Evolutionary conservation across 148 eudicot species (phyloP).

Genomic region (Dianthus caryophyllus): DNA sequence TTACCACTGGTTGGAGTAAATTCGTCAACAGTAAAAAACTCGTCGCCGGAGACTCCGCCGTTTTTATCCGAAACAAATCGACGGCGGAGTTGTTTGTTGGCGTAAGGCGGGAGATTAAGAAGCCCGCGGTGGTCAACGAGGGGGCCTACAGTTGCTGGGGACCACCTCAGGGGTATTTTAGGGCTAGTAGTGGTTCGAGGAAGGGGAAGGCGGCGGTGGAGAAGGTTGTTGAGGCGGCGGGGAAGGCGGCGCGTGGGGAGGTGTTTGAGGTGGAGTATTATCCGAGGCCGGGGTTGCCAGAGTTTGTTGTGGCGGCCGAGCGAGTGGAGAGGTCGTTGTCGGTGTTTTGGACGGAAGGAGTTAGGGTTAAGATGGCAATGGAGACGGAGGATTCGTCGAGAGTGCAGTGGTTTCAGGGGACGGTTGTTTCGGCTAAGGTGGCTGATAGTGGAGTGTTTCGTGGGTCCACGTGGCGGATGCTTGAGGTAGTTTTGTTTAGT

Average conservation of each 20-base stretch:
- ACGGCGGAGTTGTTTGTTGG: slow-evolving; percentile 48
- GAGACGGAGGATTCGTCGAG: slow-evolving; percentile 58
- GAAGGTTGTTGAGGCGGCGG: slow-evolving; percentile 42
- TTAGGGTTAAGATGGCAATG: slow-evolving; percentile 56
- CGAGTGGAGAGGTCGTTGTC: slow-evolving; percentile 38
- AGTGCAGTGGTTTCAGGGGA: slow-evolving; percentile 60
- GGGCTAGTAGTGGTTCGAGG: slow-evolving; percentile 10
- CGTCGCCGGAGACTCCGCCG: slow-evolving; percentile 64
- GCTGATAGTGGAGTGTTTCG: slow-evolving; percentile 37
- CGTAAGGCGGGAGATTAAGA: slow-evolving; percentile 38
- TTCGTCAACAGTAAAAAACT: slow-evolving; percentile 67
- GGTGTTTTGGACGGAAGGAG: slow-evolving; percentile 39
- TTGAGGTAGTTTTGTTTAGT: slow-evolving; percentile 42
- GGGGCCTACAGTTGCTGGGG: background rate
- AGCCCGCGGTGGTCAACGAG: slow-evolving; percentile 4
- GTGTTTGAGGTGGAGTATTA: slow-evolving; percentile 64
- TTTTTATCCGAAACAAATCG: slow-evolving; percentile 38
- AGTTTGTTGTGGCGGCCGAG: slow-evolving; percentile 70
- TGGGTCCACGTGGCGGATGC: slow-evolving; percentile 69
- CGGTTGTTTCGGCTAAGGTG: slow-evolving; percentile 24
- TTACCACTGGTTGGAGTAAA: slow-evolving; percentile 88
- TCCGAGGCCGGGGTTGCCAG: slow-evolving; percentile 49
- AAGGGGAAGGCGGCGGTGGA: slow-evolving; percentile 36
- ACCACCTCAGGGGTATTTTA: slow-evolving; percentile 19
- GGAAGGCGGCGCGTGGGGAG: slow-evolving; percentile 42